Conservation (phyloP, 2,329 filamentous ascomycete species). For the Allantophomopsis cytisporea region DNA sequence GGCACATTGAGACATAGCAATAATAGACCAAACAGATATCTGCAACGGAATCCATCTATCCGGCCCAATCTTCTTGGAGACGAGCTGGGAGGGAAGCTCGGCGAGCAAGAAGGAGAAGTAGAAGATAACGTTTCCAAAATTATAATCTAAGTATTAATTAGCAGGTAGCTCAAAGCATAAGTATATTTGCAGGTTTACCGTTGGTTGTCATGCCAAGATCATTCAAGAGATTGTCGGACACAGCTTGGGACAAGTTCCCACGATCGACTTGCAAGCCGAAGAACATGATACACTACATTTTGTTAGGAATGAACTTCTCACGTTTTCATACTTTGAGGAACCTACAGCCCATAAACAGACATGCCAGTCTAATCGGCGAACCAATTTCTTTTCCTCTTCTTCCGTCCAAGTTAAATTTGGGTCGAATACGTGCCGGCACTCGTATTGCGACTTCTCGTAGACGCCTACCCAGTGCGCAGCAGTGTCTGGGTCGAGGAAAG, state of each 20-base stretch:
- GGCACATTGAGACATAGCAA: conserved; percentile 28
- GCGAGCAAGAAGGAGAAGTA: conserved; percentile 36
- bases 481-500: not conserved
- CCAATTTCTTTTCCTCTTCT: conserved; percentile 12
- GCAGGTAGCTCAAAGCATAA: too few relatives aligned
- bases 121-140: conserved; percentile 38
- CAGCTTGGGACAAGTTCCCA: conserved; percentile 41
- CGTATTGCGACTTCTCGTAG: conserved; percentile 16
- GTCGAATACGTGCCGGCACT: conserved; percentile 3
- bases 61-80: conserved; percentile 37
- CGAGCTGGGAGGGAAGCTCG: conserved; percentile 44
- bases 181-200: conserved; percentile 7
- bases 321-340: not conserved
- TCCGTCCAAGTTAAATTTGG: conserved; percentile 8
- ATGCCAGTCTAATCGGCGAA: conserved; percentile 8
- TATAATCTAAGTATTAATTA: conserved; percentile 17
- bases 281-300: conserved; percentile 36
- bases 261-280: conserved; percentile 46
- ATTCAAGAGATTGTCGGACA: conserved; percentile 44
- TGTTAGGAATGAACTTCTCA: not conserved
- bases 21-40: conserved; percentile 32
- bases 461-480: not conserved
- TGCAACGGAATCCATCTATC: conserved; percentile 35
- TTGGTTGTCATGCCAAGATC: conserved; percentile 30
- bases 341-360: conserved; percentile 12